These are phyloP conservation scores for Tagetes erecta DNA, from an alignment of 129 eudicot species.

Conservation along the genomic window DNA sequence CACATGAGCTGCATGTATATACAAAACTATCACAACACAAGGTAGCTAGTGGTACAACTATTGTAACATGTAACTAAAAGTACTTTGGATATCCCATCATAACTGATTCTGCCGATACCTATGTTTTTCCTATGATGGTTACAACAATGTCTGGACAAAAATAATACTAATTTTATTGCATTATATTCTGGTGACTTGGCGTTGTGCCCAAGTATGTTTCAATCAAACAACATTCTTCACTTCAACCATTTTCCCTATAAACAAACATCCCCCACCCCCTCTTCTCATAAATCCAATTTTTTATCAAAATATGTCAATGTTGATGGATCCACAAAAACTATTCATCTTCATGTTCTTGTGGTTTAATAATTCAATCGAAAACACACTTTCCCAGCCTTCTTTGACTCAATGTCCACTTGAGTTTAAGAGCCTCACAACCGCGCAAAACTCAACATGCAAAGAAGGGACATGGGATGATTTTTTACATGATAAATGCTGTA, in stretches of 20 bases:
- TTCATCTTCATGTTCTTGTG: conserved; percentile 32
- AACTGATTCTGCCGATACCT: conserved; percentile 23
- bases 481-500: conserved; percentile 38
- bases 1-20: background rate
- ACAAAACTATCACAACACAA: conserved; percentile 17
- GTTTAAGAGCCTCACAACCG: conserved; percentile 22
- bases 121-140: conserved; percentile 6
- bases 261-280: conserved; percentile 24
- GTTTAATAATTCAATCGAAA: conserved; percentile 4
- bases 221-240: conserved; percentile 32
- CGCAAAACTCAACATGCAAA: conserved; percentile 18
- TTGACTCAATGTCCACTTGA: conserved; percentile 29
- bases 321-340: conserved; percentile 23
- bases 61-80: background rate
- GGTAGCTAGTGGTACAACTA: conserved; percentile 1
- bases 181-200: conserved; percentile 21
- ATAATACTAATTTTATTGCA: background rate
- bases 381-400: conserved; percentile 25
- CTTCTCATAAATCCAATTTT: conserved; percentile 8
- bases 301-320: background rate
- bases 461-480: conserved; percentile 45
- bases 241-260: conserved; percentile 29
- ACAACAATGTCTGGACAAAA: conserved; percentile 29
- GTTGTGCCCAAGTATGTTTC: conserved; percentile 23
- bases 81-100: conserved; percentile 35